Base-by-base conservation (phyloP, 2,329 filamentous ascomycete species). In the Diaporthe nobilis region DNA sequence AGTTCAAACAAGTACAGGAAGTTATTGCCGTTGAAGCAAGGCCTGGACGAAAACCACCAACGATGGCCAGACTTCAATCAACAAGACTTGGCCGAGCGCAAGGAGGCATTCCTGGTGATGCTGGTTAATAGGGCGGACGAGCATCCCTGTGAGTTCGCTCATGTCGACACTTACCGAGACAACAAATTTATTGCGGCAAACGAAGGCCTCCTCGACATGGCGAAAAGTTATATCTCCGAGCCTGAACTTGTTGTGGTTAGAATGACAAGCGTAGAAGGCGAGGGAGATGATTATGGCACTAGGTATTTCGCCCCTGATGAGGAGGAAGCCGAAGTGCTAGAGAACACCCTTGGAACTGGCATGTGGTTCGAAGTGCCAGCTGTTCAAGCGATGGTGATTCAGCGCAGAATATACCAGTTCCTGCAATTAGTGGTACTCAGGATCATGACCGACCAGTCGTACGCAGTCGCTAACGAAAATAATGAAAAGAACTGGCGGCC, bases 361-460 rank as follows among this genome's bases (percentile, higher is more conserved):
- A 9, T 65, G 3, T 65, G 42, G 61, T 4, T 2, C 13, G 28
- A 22, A 47, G 1, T 4, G 9, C 0, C 2, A 10, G 9, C 39
- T 5, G 22, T 8, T 2, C 25, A 47, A 31, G 13, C 42, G 13
- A 55, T 70, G 65, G 2, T 17, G 15, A 55, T 22, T 42, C 65
- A 70, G 37, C 34, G 15, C 5, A 70, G 65, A 42, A 70, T 70
- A 39, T 70, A 70, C 17, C 9, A 13, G 0, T 70, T 70, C 49
- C 65, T 70, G 22, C 22, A 39, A 31, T 9, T 3, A 2, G 4
- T 63, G n/a, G 39, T 63, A 3, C 7, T 13, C 3, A 28, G 12
- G 28, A 44, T 63, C n/a, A 9, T 10, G 8, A 3, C 4, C 39
- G 39, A 42, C 39, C 3, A 39, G 37, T 10, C n/a, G 13, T 58